Percentiles rank a stretch among this genome's conserved stretches.
Evolutionary conservation across 164 flowering plant genomes (phyloP).

Genomic region (Hamamelis virginiana): DNA sequence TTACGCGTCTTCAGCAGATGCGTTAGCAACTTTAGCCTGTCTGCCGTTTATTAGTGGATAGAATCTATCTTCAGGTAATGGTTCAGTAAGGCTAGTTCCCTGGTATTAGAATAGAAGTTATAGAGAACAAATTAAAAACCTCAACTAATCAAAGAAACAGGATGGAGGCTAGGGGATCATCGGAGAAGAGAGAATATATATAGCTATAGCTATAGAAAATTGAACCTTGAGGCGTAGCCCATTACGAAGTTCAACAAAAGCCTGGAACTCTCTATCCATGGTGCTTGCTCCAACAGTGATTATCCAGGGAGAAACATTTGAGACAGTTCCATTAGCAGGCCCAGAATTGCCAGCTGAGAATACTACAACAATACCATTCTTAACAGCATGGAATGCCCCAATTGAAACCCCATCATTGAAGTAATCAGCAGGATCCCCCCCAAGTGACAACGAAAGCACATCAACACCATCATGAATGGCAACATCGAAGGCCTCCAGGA

Average conservation of each 20-base stretch:
- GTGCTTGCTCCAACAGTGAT: conserved; percentile 70
- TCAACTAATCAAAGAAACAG: background rate
- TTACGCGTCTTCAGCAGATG: conserved; percentile 35
- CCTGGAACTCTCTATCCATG: conserved; percentile 46
- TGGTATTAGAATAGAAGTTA: conserved; percentile 9
- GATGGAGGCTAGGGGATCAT: background rate
- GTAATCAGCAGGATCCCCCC: conserved; percentile 33
- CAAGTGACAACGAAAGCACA: conserved; percentile 49
- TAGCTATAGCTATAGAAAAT: background rate
- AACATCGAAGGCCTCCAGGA: conserved; percentile 37
- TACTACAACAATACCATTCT: conserved; percentile 43
- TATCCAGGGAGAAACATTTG: conserved; percentile 59
- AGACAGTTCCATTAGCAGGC: conserved; percentile 29
- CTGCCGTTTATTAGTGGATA: conserved; percentile 39
- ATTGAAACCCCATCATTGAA: conserved; percentile 38
- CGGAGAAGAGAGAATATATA: background rate
- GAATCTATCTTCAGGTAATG: conserved; percentile 21
- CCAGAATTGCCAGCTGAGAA: conserved; percentile 58
- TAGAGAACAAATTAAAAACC: too few relatives aligned
- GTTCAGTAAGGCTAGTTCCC: conserved; percentile 53
- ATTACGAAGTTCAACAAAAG: conserved; percentile 34
- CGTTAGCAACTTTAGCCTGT: conserved; percentile 37
- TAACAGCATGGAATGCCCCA: conserved; percentile 63
- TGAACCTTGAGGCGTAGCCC: conserved; percentile 28
- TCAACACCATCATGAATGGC: conserved; percentile 59